phyloP scores from a whole-genome alignment of 305 asterid species.

The Caryopteris hybrid region DNA sequence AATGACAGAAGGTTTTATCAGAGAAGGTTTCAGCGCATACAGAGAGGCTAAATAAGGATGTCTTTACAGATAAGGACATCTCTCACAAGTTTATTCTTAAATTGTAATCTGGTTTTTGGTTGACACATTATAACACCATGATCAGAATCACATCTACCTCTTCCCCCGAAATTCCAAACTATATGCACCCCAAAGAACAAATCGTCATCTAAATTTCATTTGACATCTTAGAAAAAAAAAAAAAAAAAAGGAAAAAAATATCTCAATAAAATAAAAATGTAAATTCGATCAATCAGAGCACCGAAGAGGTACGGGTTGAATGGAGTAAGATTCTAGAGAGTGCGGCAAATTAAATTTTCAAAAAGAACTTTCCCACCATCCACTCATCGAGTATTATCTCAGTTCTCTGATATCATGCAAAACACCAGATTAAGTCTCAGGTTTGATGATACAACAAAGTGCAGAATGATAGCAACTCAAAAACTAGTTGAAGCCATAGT shows the following conservation, averaged over 20 bases:
- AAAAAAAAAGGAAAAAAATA: background rate
- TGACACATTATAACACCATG: background rate
- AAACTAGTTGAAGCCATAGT: conserved; percentile 2
- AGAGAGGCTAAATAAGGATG: background rate
- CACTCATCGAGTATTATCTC: background rate
- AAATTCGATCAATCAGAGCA: background rate
- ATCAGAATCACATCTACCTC: background rate
- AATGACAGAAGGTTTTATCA: background rate
- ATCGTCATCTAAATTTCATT: background rate
- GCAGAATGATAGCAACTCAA: background rate
- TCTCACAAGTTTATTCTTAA: background rate
- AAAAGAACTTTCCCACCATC: background rate
- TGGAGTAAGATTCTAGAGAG: background rate
- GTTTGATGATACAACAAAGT: background rate
- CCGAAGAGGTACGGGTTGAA: background rate
- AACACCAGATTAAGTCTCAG: background rate
- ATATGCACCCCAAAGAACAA: background rate
- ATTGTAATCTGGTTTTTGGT: background rate
- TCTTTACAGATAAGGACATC: background rate
- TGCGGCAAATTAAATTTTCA: background rate
- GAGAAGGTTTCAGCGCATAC: background rate
- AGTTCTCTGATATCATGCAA: background rate
- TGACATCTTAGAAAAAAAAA: background rate
- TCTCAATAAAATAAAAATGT: background rate
- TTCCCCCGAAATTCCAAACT: background rate